Base-by-base conservation (phyloP, 768 basidiomycete species). In the Russula lepida region DNA sequence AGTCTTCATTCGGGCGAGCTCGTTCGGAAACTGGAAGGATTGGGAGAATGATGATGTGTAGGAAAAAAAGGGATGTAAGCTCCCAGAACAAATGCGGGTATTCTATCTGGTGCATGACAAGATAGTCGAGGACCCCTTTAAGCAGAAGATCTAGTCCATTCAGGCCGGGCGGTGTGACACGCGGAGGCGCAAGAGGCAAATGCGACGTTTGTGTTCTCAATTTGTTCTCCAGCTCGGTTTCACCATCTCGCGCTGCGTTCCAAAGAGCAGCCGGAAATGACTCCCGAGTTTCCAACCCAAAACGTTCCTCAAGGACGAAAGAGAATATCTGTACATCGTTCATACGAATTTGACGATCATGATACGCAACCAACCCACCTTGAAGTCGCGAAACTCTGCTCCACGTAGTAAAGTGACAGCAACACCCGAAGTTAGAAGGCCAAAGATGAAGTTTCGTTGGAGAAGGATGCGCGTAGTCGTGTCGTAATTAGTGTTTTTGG, bases 301-400 rank as follows among this genome's bases (percentile, higher is more conserved):
- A 65, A 9, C 69, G 56, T 49, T 71, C 69, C 67, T 78, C 66
- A 65, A 74, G 81, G 12, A 88, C 77, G 64, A 87, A 86, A 0
- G 86, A 76, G 13, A 81, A 69, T 41, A 86, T 79, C 86, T 87
- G 65, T 7, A 17, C 25, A 32, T 30, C 56, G 11, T 50, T 27
- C 9, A 13, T 30, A 30, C 15, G 58, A 15, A 37, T 7, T 19
- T 52, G 35, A 55, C 25, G 6, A 28, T 27, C 37, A 44, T 58
- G 46, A 44, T 48, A 43, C 32, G 13, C 4, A 25, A 27, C 32
- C n/a, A 23, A 27, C 71, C 21, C 17, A 82, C 87, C 76, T 87
- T 88, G 0, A 81, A 80, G 65, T 88, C 84, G 44, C 78, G 77
- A 64, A 84, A 86, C 64, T 81, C 80, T 1, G 79, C 75, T 0